A percentile compares a stretch with the other conserved stretches of the same genome.
Conservation (phyloP, 2,329 filamentous ascomycete species). For the Penicillium occitanis region DNA sequence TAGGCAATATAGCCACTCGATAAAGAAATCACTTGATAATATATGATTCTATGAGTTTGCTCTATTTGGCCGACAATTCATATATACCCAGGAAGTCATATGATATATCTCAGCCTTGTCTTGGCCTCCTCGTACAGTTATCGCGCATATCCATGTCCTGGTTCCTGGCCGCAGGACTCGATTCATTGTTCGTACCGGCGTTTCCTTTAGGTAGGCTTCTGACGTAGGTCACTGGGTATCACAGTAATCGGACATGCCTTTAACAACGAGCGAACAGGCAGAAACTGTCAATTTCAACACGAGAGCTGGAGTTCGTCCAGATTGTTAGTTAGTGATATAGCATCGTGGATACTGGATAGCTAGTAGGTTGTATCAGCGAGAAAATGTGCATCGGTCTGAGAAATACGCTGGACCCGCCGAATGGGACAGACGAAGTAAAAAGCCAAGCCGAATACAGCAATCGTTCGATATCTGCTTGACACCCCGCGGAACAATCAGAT, state of each 20-base stretch:
- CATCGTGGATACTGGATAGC: neutral
- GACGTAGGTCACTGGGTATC: neutral
- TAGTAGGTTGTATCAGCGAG: neutral
- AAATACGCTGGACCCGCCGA: constrained; percentile 32
- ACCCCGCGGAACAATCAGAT: neutral
- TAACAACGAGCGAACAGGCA: too few species aligned
- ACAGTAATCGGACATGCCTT: neutral
- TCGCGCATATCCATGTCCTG: neutral
- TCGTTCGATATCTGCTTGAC: constrained; percentile 4
- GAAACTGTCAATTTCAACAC: neutral
- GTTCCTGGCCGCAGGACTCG: neutral
- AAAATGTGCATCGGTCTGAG: constrained; percentile 30
- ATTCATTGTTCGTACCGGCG: neutral
- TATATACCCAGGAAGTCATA: neutral
- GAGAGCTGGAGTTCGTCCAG: neutral
- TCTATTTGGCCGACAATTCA: neutral
- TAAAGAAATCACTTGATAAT: too few species aligned
- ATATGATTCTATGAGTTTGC: neutral
- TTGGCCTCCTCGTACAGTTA: neutral
- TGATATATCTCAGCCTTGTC: neutral
- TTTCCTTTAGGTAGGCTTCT: neutral
- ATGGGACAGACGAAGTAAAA: neutral
- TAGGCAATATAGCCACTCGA: neutral
- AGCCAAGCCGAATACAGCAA: constrained; percentile 9
- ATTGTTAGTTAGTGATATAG: neutral